Evolutionary conservation across 116 monocot genomes (phyloP), one percentile per base, ranked within the genome.

Genomic region (Iris pallida): DNA sequence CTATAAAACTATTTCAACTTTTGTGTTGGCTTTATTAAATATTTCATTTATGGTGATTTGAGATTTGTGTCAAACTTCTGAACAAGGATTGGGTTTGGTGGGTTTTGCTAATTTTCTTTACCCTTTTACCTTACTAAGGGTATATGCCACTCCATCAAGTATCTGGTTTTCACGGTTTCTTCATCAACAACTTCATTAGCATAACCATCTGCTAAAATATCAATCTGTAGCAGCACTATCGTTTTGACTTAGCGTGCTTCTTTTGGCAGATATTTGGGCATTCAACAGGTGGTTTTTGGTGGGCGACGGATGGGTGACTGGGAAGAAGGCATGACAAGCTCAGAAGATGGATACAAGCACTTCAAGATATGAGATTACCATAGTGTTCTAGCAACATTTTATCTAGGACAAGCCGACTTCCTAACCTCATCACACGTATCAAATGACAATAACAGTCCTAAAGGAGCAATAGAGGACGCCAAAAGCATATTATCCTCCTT

Each of bases 261-360:
- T 49, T 58, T 40, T 57, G 65, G 49, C 83, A 98, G 98, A 71
- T 88, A 98, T 63, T 75, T 98, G 82, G 98, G 98, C 9, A 90
- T 98, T 73, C 84, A 98, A 69, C 98, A 93, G 61, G 90, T 98
- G 42, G 82, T 98, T 47, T 98, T 98, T 71, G 98, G 98, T 47
- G 93, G 98, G 13, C 80, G 76, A 18, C 65, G 82, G 20, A 88
- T 93, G 85, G 93, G 93, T 48, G 98, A 98, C 71, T 98, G 98
- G 98, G 98, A 98, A 77, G 98, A 98, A 63, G 93, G 98, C 65
- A 93, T 98, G 98, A 93, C 73, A 54, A 90, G 69, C 47, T 14
- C 84, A 0, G 88, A 98, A 45, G 85, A 90, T 72, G 98, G 98
- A 45, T 98, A 90, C 86, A 98, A 88, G 63, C 79, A 69, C 65